phyloP scores from a whole-genome alignment of 257 asterid genomes.

The Knoxia roxburghii region DNA sequence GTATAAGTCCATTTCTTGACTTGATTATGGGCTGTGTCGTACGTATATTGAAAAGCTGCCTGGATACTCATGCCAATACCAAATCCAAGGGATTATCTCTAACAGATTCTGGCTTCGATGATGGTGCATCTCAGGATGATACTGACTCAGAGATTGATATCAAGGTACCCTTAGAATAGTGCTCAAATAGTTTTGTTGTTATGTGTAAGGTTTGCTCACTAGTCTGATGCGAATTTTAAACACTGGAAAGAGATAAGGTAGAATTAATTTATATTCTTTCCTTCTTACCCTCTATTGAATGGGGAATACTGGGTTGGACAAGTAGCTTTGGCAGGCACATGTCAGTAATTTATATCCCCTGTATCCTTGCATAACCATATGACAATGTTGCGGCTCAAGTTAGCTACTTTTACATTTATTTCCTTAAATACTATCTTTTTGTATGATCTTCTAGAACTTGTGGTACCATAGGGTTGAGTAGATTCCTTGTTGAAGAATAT shows the following conservation, averaged over 20 bases:
- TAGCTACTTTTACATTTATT: not conserved
- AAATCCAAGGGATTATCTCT: conserved; percentile 27
- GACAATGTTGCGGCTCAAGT: not conserved
- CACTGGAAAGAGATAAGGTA: not conserved
- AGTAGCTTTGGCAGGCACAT: too few relatives aligned
- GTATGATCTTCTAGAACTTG: not conserved
- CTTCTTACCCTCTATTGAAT: too few relatives aligned
- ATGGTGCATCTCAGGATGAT: conserved; percentile 24
- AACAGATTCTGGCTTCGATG: conserved; percentile 4
- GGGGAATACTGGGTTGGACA: too few relatives aligned
- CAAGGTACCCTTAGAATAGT: conserved; percentile 38
- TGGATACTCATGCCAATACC: too few relatives aligned
- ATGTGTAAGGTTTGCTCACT: not conserved
- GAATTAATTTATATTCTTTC: not conserved
- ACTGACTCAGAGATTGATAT: conserved; percentile 32
- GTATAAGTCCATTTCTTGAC: conserved; percentile 62
- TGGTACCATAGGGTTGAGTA: not conserved
- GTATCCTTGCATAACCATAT: too few relatives aligned
- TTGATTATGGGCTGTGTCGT: conserved; percentile 62
- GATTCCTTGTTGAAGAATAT: not conserved
- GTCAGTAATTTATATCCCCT: not conserved
- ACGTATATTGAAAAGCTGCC: conserved; percentile 62
- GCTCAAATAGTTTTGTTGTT: conserved; percentile 5
- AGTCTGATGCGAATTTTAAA: not conserved
- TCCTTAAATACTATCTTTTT: not conserved